phyloP scores from a whole-genome alignment of 768 basidiomycete species.

The Boletus pseudo-olivaceus region DNA sequence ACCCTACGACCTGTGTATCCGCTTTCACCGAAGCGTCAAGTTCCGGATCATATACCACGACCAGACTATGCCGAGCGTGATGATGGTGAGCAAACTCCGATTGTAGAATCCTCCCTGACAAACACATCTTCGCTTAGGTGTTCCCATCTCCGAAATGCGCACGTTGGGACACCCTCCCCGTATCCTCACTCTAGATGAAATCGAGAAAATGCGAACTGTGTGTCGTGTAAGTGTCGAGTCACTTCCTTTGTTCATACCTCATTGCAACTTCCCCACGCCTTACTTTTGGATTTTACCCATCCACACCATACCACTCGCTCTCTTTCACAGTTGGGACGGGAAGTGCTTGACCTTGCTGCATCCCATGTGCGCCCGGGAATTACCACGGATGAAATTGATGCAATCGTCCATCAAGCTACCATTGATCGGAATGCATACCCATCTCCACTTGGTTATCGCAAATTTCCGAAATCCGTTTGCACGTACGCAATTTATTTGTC shows the following conservation, averaged over 20 bases:
- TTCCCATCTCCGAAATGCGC: slow-evolving; percentile 56
- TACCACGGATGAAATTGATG: slow-evolving; percentile 94
- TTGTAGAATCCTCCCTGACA: neutral
- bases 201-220: slow-evolving; percentile 83
- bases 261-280: neutral
- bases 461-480: slow-evolving; percentile 95
- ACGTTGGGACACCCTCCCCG: slow-evolving; percentile 58
- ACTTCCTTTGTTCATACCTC: neutral
- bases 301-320: neutral
- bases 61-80: slow-evolving; percentile 79
- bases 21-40: slow-evolving; percentile 67
- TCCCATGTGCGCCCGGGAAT: slow-evolving; percentile 85
- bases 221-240: slow-evolving; percentile 62
- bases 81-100: slow-evolving; percentile 46
- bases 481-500: slow-evolving; percentile 53
- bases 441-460: slow-evolving; percentile 86
- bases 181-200: slow-evolving; percentile 68
- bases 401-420: slow-evolving; percentile 86
- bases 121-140: slow-evolving; percentile 39
- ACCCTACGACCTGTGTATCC: slow-evolving; percentile 81
- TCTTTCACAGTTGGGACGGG: slow-evolving; percentile 66
- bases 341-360: slow-evolving; percentile 92
- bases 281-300: slow-evolving; percentile 2
- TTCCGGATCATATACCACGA: slow-evolving; percentile 79
- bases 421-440: slow-evolving; percentile 93